phyloP scores from a whole-genome alignment of 1,284 basidiomycete genomes.

The Trichosporon sp. region DNA sequence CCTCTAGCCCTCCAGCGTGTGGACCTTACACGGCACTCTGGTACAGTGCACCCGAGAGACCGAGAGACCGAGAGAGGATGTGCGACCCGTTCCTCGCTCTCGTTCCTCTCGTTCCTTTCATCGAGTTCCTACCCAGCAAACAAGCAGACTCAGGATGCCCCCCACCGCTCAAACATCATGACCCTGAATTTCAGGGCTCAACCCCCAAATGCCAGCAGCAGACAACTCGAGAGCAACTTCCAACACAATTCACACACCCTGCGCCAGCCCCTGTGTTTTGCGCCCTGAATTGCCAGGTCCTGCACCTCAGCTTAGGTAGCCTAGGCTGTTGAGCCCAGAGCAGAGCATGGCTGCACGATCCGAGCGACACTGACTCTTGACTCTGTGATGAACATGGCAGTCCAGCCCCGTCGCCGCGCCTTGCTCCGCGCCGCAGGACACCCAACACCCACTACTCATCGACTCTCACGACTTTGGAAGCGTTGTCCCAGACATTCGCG shows the following conservation, averaged over 20 bases:
- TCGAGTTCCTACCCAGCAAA: neutral
- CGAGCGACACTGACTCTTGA: too few relatives aligned
- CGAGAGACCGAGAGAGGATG: too few relatives aligned
- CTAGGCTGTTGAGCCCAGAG: too few relatives aligned
- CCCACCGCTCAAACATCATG: neutral
- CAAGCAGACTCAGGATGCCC: neutral
- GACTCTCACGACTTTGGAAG: neutral
- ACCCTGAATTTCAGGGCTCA: neutral
- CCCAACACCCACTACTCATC: too few relatives aligned
- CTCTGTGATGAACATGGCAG: too few relatives aligned
- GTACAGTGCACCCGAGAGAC: too few relatives aligned
- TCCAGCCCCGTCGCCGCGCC: too few relatives aligned
- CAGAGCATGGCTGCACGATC: too few relatives aligned
- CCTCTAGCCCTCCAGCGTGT: too few relatives aligned
- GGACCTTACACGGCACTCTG: neutral
- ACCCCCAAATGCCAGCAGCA: neutral
- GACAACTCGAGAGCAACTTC: neutral
- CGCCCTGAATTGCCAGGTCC: too few relatives aligned
- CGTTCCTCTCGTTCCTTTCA: neutral
- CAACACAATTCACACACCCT: neutral
- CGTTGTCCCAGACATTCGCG: neutral
- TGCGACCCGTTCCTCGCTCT: neutral
- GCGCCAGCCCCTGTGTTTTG: neutral
- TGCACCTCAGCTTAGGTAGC: too few relatives aligned
- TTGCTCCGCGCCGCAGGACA: too few relatives aligned